Conservation (phyloP, 257 asterid species). For the Paraleonurus japonicus region DNA sequence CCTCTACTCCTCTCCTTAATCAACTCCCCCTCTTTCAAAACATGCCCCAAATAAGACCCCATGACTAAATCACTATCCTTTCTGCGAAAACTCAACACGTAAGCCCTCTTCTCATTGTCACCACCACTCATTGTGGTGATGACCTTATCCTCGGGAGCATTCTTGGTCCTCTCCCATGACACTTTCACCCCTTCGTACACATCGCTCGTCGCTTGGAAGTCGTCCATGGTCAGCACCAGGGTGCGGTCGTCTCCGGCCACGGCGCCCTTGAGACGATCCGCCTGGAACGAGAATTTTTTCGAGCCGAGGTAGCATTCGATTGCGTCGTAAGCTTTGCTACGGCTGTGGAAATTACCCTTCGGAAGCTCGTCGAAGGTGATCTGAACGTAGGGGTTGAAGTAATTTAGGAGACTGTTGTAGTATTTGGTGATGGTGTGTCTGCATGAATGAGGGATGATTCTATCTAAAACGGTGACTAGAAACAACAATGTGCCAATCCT, state of each 20-base stretch:
- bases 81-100: background rate
- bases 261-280: background rate
- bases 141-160: background rate
- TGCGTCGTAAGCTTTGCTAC: background rate
- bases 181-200: background rate
- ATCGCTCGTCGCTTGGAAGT: background rate
- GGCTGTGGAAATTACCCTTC: rapidly evolving
- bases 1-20: slow-evolving; percentile 14
- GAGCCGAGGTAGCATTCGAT: background rate
- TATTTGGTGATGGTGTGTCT: background rate
- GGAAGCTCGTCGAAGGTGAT: background rate
- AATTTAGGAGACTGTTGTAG: background rate
- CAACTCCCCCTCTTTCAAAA: slow-evolving; percentile 19
- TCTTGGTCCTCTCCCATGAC: background rate
- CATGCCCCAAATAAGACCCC: slow-evolving; percentile 22
- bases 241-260: background rate
- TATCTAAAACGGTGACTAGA: background rate
- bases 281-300: background rate
- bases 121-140: background rate
- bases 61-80: background rate
- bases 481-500: background rate
- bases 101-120: background rate
- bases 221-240: background rate
- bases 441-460: background rate
- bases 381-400: background rate